Evolutionary conservation across 2,329 filamentous ascomycete species (phyloP).

Genomic region (Fusarium hainanense): DNA sequence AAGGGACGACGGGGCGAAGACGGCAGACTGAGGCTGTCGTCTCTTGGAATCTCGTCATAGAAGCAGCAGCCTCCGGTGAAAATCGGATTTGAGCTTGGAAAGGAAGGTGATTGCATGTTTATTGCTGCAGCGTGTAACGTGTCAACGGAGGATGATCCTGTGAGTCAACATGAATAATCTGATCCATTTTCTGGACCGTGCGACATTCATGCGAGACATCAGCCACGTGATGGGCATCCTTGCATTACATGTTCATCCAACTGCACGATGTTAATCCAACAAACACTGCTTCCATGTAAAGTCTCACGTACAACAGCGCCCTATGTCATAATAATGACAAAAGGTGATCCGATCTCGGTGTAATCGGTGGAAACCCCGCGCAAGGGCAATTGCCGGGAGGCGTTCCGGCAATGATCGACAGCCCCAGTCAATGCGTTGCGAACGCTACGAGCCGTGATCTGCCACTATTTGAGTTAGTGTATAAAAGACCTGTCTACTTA

Average conservation of each 20-base stretch:
- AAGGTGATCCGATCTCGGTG: neutral
- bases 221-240: neutral
- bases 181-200: neutral
- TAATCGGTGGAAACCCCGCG: neutral
- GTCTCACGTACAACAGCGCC: neutral
- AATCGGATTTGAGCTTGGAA: neutral
- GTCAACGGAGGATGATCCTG: neutral
- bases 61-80: neutral
- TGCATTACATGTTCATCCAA: neutral
- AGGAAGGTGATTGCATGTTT: neutral
- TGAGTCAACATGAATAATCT: too few relatives aligned
- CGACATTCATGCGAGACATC: neutral
- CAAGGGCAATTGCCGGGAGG: neutral
- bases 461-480: neutral
- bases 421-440: neutral
- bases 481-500: neutral
- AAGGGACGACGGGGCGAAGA: neutral
- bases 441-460: neutral
- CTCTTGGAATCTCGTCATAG: neutral
- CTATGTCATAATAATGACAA: neutral
- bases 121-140: neutral
- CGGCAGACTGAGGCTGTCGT: neutral
- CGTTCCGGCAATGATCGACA: neutral
- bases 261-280: neutral
- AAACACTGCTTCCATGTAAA: rapidly evolving